These are phyloP conservation scores for Mucor saturninus DNA, from an alignment of 371 early-diverging fungal species.

Conservation along the genomic window DNA sequence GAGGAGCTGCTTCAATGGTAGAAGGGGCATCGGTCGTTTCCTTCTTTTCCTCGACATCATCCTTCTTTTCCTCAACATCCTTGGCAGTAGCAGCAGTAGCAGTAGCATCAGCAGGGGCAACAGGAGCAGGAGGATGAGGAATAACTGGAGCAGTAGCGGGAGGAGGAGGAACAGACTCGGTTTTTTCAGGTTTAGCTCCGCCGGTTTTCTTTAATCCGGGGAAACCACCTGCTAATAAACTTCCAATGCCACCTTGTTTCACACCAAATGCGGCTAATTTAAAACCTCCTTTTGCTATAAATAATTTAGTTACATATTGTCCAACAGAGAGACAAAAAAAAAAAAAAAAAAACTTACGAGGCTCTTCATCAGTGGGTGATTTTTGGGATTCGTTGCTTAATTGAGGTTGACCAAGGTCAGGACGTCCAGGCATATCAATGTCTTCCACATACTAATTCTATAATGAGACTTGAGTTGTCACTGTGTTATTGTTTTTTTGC, in stretches of 20 bases:
- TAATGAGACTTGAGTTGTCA: no score
- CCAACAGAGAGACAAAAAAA: not conserved
- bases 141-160: not conserved
- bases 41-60: no score
- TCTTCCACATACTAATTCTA: constrained; percentile 30
- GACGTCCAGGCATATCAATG: constrained; percentile 55
- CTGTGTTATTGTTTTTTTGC: not conserved
- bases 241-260: constrained; percentile 85
- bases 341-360: not conserved
- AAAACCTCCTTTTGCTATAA: constrained; percentile 43
- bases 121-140: not conserved
- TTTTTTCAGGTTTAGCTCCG: constrained; percentile 9
- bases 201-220: constrained; percentile 42
- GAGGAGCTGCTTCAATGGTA: not conserved
- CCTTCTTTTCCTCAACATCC: no score
- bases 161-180: constrained; percentile 11
- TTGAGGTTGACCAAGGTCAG: constrained; percentile 39
- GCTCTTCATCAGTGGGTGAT: constrained; percentile 29
- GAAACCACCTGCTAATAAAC: constrained; percentile 68
- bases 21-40: not conserved
- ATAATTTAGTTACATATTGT: not conserved
- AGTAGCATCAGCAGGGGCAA: constrained; percentile 9
- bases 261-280: constrained; percentile 80
- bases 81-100: not conserved
- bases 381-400: constrained; percentile 3